Conservation (phyloP, 306 rosid genomes). For the Erythrophleum fordii region DNA sequence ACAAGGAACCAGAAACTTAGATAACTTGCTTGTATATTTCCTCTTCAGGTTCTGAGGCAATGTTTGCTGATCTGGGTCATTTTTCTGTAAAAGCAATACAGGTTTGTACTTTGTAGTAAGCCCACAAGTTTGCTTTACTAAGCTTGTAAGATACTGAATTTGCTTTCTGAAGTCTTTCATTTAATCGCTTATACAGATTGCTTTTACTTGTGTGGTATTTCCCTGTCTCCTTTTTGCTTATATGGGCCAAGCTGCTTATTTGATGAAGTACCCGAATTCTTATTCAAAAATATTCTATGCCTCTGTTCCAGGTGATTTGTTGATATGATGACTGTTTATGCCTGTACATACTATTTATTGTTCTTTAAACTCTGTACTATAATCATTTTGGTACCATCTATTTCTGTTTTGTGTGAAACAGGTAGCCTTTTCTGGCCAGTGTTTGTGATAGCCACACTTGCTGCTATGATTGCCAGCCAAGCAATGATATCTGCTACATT, state of each 20-base stretch:
- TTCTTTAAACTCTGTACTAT: constrained; percentile 22
- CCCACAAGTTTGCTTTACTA: constrained; percentile 15
- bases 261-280: constrained; percentile 60
- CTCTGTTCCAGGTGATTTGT: constrained; percentile 86
- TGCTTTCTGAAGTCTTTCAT: neutral
- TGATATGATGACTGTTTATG: constrained; percentile 34
- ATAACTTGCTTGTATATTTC: constrained; percentile 36
- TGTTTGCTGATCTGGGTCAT: constrained; percentile 99
- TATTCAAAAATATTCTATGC: constrained; percentile 67
- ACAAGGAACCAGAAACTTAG: constrained; percentile 1
- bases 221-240: constrained; percentile 95
- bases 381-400: constrained; percentile 27
- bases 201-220: constrained; percentile 84
- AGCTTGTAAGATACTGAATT: neutral
- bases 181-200: constrained; percentile 59
- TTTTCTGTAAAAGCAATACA: constrained; percentile 86
- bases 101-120: constrained; percentile 46
- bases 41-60: constrained; percentile 90
- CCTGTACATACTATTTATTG: neutral
- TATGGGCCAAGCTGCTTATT: constrained; percentile 96
- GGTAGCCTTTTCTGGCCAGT: constrained; percentile 91
- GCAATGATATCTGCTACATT: constrained; percentile 99
- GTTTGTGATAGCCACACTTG: constrained; percentile 85
- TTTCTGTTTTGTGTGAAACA: constrained; percentile 52
- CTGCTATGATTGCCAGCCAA: constrained; percentile 99